These are phyloP conservation scores for Aspergillus haitiensis DNA, from an alignment of 495 filamentous ascomycete species.

Conservation along the genomic window DNA sequence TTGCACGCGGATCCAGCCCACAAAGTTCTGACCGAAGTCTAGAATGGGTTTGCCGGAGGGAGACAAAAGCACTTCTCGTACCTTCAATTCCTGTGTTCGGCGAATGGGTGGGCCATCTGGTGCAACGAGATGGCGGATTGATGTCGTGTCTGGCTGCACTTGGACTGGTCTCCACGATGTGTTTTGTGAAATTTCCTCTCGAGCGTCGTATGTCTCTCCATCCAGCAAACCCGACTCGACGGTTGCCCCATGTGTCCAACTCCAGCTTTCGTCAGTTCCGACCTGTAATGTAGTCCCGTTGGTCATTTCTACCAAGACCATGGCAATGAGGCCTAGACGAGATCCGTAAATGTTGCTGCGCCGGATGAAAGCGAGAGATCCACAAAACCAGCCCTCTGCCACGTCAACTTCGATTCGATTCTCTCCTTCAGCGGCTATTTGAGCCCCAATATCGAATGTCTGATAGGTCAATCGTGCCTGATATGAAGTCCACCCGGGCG, in stretches of 20 bases:
- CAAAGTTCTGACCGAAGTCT: slow-evolving; percentile 56
- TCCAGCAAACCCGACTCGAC: slow-evolving; percentile 51
- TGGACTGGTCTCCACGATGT: not conserved
- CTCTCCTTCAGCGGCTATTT: slow-evolving; percentile 28
- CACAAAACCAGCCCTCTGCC: slow-evolving; percentile 57
- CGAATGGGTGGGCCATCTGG: not conserved
- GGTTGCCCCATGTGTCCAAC: slow-evolving; percentile 37
- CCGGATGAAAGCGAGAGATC: slow-evolving; percentile 45
- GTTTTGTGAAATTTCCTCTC: slow-evolving; percentile 3
- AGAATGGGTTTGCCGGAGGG: slow-evolving; percentile 19
- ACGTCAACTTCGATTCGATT: slow-evolving; percentile 51
- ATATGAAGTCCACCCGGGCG: slow-evolving; percentile 59
- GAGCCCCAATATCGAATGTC: slow-evolving; percentile 47
- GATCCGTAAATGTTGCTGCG: slow-evolving; percentile 43
- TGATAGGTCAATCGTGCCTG: slow-evolving; percentile 50
- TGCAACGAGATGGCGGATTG: not conserved
- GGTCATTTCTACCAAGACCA: slow-evolving; percentile 9
- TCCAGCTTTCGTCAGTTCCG: slow-evolving; percentile 39
- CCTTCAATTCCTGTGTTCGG: not conserved
- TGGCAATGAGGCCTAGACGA: slow-evolving; percentile 43
- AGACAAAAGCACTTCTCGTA: not conserved
- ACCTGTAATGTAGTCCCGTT: slow-evolving; percentile 33
- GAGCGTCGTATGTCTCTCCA: slow-evolving; percentile 50
- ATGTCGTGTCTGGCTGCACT: not conserved
- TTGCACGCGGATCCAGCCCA: slow-evolving; percentile 40